A percentile compares a stretch with the other conserved stretches of the same genome.
These are phyloP conservation scores for Colletotrichum sp. DNA, from an alignment of 2,329 filamentous ascomycete species.

Conservation along the genomic window DNA sequence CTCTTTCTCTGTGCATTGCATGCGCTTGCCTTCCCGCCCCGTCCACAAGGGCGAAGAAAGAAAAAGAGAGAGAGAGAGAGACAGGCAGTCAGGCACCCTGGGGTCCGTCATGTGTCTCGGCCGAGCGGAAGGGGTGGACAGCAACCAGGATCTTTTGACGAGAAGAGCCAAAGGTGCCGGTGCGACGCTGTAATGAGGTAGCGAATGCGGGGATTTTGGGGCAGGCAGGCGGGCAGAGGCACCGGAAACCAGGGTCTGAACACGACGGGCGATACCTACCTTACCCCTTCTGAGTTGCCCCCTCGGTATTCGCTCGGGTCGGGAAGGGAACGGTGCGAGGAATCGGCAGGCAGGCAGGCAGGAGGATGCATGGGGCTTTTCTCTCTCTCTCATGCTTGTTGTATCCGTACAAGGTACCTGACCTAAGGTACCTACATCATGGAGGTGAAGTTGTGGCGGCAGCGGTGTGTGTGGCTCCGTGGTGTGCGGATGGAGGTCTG, in stretches of 20 bases:
- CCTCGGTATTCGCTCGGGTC: background rate
- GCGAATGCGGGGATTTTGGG: background rate
- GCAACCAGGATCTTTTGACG: background rate
- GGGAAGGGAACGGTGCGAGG: background rate
- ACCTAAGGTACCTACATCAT: background rate
- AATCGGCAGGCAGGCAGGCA: background rate
- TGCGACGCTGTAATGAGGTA: background rate
- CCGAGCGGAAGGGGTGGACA: background rate
- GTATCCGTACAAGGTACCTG: background rate
- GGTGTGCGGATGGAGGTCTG: background rate
- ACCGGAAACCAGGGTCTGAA: background rate
- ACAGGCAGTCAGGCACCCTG: background rate
- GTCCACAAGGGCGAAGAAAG: background rate
- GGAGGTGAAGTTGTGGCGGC: background rate
- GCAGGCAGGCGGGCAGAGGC: background rate
- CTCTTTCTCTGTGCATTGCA: background rate
- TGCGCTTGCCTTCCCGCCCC: background rate
- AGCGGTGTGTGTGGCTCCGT: constrained; percentile 10
- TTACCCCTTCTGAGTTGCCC: background rate
- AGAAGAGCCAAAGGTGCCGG: background rate
- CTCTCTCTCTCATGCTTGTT: background rate
- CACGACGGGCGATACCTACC: no score
- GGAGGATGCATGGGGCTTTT: background rate
- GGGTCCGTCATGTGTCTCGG: background rate
- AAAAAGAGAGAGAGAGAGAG: background rate